Base-by-base conservation (phyloP, 495 filamentous ascomycete species). In the Penicillium manginii region DNA sequence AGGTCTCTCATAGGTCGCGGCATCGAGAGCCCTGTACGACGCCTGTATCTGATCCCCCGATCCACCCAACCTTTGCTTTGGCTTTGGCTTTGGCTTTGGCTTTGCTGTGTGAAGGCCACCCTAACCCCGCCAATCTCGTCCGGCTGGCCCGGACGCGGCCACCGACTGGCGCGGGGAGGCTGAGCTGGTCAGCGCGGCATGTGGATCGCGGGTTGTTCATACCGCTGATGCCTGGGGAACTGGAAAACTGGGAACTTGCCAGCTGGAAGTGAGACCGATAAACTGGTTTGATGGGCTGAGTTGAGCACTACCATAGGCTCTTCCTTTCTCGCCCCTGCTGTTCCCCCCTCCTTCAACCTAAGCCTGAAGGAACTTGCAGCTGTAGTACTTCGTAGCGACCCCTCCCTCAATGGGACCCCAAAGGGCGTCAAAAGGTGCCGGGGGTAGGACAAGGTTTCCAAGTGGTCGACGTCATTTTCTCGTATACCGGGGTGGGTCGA, bases 401-500 rank as follows among this genome's bases (percentile, higher is more conserved):
- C 48, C n/a, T 15, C n/a, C 48, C n/a, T 15, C 29, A 32, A 5
- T 17, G 10, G 15, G n/a, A 43, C 40, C 17, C 17, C 40, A 4
- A 12, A 19, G 19, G 15, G 15, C 40, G n/a, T 43, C 40, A 43
- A 43, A 43, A 35, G 48, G 14, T 22, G 49, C 15, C 15, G 21
- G 47, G 47, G 48, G 22, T 33, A 42, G 50, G 55, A 56, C 53
- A 54, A 45, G 55, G 43, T 50, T 42, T 57, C 55, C 52, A 61
- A 69, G 51, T 64, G 54, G 67, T 63, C 65, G 64, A 70, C 67
- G 67, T 70, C 67, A 70, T 70, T 45, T 48, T 55, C 65, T 68
- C 67, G 67, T 70, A 65, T 60, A 57, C 17, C 42, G n/a, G 45
- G 19, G 63, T 60, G 59, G 62, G 58, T 62, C 62, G 33, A 50